Base-by-base conservation (phyloP, 1,284 basidiomycete genomes). In the Anthracocystis panici-leucophaei region DNA sequence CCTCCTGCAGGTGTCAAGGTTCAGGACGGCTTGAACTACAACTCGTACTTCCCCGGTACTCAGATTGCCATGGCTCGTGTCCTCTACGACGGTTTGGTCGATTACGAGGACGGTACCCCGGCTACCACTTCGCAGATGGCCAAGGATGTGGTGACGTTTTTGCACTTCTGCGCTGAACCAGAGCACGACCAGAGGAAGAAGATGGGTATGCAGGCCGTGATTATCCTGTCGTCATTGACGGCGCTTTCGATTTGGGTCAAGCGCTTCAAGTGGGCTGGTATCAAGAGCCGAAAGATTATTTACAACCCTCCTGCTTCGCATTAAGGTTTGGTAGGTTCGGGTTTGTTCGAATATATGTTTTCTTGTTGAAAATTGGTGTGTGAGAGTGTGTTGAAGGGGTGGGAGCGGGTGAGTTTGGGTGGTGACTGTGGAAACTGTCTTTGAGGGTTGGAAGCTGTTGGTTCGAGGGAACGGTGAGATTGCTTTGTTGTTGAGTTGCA, bases 91-190 rank as follows among this genome's bases (percentile, higher is more conserved):
- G 95, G 80, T 35, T 76, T 85, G 56, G 84, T 85, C 23, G 84
- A 85, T 78, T 85, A 84, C 81, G 82, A 81, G 42, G 84, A 85
- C 57, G 94, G 93, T 61, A 99, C 97, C 6, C 94, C 96, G 11
- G 93, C 96, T 12, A 99, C 96, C 53, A 92, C 95, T 11, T 93
- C 93, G n/a, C 97, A 99, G 87, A 96, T 99, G 95, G 95, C 97
- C 79, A 99, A 99, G 90, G 97, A 99, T 83, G 95, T 99, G 55
- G 90, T 91, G 44, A 94, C 92, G 3, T 99, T 99, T 92, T 88
- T 99, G 67, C 77, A 79, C 72, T 87, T 86, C 81, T 73, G 81
- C 21, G 82, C 96, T 65, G 97, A 99, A 87, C 97, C 97, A 29
- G 97, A 99, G 87, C 93, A 96, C 86, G 97, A 99, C 86, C 91